Base-by-base conservation (phyloP, 2,329 filamentous ascomycete genomes). In the Camillea tinctor region DNA sequence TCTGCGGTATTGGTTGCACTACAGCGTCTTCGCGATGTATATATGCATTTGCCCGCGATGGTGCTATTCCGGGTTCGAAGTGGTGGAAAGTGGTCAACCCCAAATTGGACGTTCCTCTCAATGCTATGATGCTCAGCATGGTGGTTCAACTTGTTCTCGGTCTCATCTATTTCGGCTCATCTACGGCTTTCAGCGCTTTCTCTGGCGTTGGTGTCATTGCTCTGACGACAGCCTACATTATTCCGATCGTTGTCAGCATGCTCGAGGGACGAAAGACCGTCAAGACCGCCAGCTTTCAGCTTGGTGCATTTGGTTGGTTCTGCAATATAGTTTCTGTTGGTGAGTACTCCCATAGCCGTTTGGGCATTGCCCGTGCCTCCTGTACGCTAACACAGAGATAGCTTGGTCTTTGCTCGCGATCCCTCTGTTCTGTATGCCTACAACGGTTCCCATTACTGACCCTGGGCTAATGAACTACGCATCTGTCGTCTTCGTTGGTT, bases 381-480 rank as follows among this genome's bases (percentile, higher is more conserved):
- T 55, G 59, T 60, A 20, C 64, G 64, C 72, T 76, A 66, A 75
- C 67, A 58, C 60, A 55, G 15, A 54, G 22, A 56, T 66, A 87
- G 84, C 77, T 56, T 92, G 89, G 89, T 88, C 86, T 57, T 66
- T 81, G 15, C 81, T 92, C 57, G 88, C 87, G 40, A 84, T 91
- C 56, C 88, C 89, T 1, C 82, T 92, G 17, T 92, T 92, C 80
- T 92, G 86, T 75, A 90, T 90, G 86, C 89, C 88, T 0, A 82
- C 85, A 0, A 75, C 75, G 50, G 76, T 90, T n/a, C 86, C 86
- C 5, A 86, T 89, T 48, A 82, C 80, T 0, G 74, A 70, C 19
- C 66, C 81, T 5, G 71, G 75, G 19, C 81, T 79, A 48, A 88
- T 91, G 80, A 92, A 92, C 80, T 92, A 91, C 73, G 89, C 88